A percentile compares a stretch with the other conserved stretches of the same genome.
Conservation (phyloP, 441 rosid species). For the Capsella rubella region DNA sequence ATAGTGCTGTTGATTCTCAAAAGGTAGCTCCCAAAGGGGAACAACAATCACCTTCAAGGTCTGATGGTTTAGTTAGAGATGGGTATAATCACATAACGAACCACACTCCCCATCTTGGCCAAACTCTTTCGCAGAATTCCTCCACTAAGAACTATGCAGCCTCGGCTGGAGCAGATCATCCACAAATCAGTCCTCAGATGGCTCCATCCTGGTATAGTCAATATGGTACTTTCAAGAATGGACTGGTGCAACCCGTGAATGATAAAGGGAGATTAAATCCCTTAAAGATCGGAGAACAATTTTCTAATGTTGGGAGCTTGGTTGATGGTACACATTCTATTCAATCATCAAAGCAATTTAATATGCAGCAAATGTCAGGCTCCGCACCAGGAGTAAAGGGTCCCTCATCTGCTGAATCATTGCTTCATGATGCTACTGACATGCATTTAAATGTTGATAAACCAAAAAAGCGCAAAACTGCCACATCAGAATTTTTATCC, state of each 20-base stretch:
- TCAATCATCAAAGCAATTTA: constrained; percentile 47
- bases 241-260: constrained; percentile 56
- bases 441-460: constrained; percentile 46
- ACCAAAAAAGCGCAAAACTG: constrained; percentile 75
- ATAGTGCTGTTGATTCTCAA: constrained; percentile 55
- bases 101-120: constrained; percentile 48
- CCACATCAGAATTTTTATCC: constrained; percentile 60
- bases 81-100: constrained; percentile 44
- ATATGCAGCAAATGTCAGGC: constrained; percentile 44
- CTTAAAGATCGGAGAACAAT: constrained; percentile 51
- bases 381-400: constrained; percentile 48
- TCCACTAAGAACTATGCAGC: constrained; percentile 45
- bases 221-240: constrained; percentile 70
- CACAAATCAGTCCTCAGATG: constrained; percentile 72
- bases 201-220: constrained; percentile 84
- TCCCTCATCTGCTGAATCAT: constrained; percentile 45
- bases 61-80: constrained; percentile 43
- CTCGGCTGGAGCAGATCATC: constrained; percentile 51
- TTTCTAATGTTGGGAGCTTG: constrained; percentile 51
- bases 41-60: constrained; percentile 35
- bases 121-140: constrained; percentile 48
- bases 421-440: constrained; percentile 48
- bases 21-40: constrained; percentile 48
- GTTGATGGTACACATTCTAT: constrained; percentile 51
- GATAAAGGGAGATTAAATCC: constrained; percentile 51